Evolutionary conservation across 2,329 filamentous ascomycete genomes (phyloP), one percentile per base, ranked within the genome.

Genomic region (Hortaea werneckii): DNA sequence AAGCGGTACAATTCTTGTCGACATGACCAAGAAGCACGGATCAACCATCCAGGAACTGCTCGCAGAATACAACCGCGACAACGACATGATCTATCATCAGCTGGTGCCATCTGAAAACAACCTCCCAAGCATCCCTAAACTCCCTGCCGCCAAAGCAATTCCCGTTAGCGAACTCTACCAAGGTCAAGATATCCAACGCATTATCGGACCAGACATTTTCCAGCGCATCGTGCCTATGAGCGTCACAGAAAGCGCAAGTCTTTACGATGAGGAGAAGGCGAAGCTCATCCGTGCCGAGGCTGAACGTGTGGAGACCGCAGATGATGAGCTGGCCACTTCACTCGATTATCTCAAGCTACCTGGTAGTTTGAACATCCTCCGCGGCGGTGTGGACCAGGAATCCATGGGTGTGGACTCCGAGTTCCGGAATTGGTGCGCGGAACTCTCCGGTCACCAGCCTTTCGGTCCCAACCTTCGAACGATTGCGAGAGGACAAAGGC

Each of bases 231-330:
- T 96, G 2, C 92, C 92, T 0, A 84, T 96, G 70, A 85, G 88
- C 3, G 90, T 98, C 1, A 98, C 92, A 0, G 90, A 98, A 65
- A 94, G 87, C 26, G 92, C 92, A 9, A 96, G 92, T 69, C 70
- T 96, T 57, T 98, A 98, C 63, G 92, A 96, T 53, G 92, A 98
- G 66, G 92, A 98, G 65, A 98, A 98, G 68, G 92, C 92, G 9
- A 96, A 98, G 65, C 70, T 98, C 47, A 82, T 95, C 37, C 80
- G 92, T 47, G 90, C 90, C 2, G 94, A 98, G 67, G 88, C 87
- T 0, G 92, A 98, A 65, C 82, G 87, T 55, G 89, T 94, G 1
- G 90, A 96, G 57, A 82, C 83, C 30, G 90, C 92, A 11, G 94
- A 96, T 57, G 82, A 88, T 45, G 92, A 98, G 66, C 94, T 98